phyloP scores from a whole-genome alignment of 257 asterid species.

The Ehretia macrophylla region DNA sequence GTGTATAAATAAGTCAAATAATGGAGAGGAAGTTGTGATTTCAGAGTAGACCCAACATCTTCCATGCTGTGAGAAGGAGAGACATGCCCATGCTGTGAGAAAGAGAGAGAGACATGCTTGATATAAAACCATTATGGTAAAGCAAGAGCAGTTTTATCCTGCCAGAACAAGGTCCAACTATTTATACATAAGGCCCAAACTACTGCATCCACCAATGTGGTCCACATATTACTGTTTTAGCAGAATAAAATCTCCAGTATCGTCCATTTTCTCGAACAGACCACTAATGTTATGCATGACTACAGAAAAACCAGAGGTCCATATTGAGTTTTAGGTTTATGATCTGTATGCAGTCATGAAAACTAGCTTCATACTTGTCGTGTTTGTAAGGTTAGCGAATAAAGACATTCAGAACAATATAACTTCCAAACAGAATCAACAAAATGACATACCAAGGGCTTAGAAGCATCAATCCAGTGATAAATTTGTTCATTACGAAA shows the following conservation, averaged over 20 bases:
- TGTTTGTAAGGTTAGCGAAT: not conserved
- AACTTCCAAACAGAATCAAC: not conserved
- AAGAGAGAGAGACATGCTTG: no score
- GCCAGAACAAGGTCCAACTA: not conserved
- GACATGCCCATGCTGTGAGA: no score
- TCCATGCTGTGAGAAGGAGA: no score
- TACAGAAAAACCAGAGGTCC: no score
- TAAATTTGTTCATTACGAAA: constrained; percentile 91
- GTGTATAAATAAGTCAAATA: constrained; percentile 6
- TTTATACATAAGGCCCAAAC: not conserved
- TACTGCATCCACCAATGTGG: no score
- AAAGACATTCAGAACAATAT: not conserved
- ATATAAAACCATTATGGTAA: not conserved
- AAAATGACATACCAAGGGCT: constrained; percentile 60
- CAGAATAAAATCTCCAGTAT: no score
- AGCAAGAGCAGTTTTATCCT: not conserved
- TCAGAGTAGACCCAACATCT: no score
- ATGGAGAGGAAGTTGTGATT: not conserved
- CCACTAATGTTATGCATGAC: no score
- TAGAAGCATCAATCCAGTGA: constrained; percentile 93
- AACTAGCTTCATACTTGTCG: not conserved
- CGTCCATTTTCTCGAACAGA: no score
- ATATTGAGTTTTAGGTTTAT: no score
- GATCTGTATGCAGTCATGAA: not conserved
- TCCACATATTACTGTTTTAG: no score